Base-by-base conservation (phyloP, 352 stramenopile species). In the Peronospora belbahrii region DNA sequence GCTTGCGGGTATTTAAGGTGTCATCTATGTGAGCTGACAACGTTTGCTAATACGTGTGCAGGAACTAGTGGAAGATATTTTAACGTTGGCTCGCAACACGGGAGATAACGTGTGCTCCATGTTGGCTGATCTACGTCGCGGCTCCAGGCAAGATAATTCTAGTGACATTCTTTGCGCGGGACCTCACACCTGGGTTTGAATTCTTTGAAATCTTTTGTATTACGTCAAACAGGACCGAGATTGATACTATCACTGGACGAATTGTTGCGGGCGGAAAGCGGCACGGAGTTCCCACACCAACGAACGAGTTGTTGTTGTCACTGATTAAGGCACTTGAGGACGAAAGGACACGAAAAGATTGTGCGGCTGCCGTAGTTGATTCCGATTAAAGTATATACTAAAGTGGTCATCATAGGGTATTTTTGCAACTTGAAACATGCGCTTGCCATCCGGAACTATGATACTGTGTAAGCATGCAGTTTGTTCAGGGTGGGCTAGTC, bases 101-200 rank as follows among this genome's bases (percentile, higher is more conserved):
- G 59, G 66, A 11, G 52, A 45, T 11, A 91, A 91, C 43, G 46
- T 85, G 20, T 88, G 79, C 49, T 91, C 79, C 41, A 88, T 87
- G 65, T 52, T 88, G 18, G 53, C 72, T 4, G 79, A 91, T 66
- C 55, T 91, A 9, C 76, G 76, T 34, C 62, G 54, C 2, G 70
- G 67, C n/a, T 71, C 65, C 0, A 76, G 56, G 75, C 83, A 53
- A 31, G 44, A 43, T 38, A 0, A 14, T 24, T 40, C 3, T 25
- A 2, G 7, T 22, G 1, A 24, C 15, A 17, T 24, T 40, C 6
- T 35, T 40, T 36, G 13, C 8, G 30, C n/a, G n/a, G 2, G 11
- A 6, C 9, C 30, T 36, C 13, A 17, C 13, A 17, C 11, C 9
- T 18, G 3, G 15, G 1, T 17, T 15, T 36, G 17, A 8, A 36